Base-by-base conservation (phyloP, 768 basidiomycete species). In the Psilocybe subaeruginosa region DNA sequence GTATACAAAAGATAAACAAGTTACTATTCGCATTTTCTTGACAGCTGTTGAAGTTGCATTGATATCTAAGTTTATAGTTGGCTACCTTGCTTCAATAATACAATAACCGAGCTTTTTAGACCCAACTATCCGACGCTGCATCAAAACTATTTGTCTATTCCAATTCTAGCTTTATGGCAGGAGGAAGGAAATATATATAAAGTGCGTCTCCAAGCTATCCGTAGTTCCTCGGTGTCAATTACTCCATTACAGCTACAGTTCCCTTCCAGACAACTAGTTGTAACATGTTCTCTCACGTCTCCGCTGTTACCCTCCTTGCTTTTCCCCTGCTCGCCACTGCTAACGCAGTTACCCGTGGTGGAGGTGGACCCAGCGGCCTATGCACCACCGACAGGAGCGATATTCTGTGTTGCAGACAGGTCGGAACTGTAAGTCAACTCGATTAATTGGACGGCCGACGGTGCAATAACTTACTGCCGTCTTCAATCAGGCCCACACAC, bases 211-310 rank as follows among this genome's bases (percentile, higher is more conserved):
- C 6, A 35, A 17, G 11, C 14, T 43, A 7, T 17, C 41, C 5
- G 41, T 43, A 4, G 41, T 43, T 43, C 41, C 41, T 14, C 41
- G 12, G n/a, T 14, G 4, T 16, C n/a, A 12, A 43, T 3, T 17
- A 43, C 41, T 14, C 41, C 8, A 31, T 23, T 31, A 12, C 27
- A 4, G 49, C 6, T 54, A 5, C 16, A 19, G 27, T 37, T 11
- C 37, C 35, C 2, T 27, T 37, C 30, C 47, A 37, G 19, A 30
- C 0, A 33, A 9, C n/a, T 31, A n/a, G 14, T 16, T 43, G 45
- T 29, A 33, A 33, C 53, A 71, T 71, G 70, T 65, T 68, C 55
- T 48, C 67, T 62, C 67, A 63, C 43, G 56, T 64, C 54, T 66
- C 57, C 55, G 46, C 68, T 61, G 12, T 69, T 60, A n/a, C 65